Base-by-base conservation (phyloP, 805 yeast genomes). In the Candida methanosorbosa region DNA sequence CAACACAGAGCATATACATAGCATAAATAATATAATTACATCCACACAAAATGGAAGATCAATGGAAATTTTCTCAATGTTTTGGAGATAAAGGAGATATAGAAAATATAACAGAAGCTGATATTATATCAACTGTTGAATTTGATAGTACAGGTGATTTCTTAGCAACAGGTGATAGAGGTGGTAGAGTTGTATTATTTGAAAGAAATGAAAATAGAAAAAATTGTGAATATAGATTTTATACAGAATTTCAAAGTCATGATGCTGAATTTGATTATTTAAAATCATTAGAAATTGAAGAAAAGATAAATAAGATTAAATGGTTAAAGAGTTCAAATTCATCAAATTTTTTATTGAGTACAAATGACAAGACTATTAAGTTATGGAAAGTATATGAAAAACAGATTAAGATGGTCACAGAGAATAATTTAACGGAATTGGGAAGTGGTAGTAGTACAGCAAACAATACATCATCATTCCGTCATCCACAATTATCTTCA, bases 21-120 rank as follows among this genome's bases (percentile, higher is more conserved):
- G n/a, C n/a, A n/a, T n/a, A n/a, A n/a, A n/a, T n/a, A n/a, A n/a
- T n/a, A n/a, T n/a, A n/a, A n/a, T n/a, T n/a, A n/a, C n/a, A n/a
- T n/a, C n/a, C n/a, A n/a, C n/a, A n/a, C n/a, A n/a, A n/a, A 35
- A 47, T 49, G 54, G 56, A 48, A 28, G 58, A 64, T 37, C 56
- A 66, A 39, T 81, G 90, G 90, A 86, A 85, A 59, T 88, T 88
- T 58, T 82, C 94, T 48, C 97, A 88, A 60, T 92, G 99, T 59
- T 92, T 92, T 69, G 99, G 99, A 44, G 98, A 92, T 60, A 92
- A 94, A 59, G 95, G 95, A 32, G 99, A 92, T 57, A 81, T 88
- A 38, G 97, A 90, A 45, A 82, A 78, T 51, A 85, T 88, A 51
- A 87, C 96, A 3, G 97, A 88, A 54, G 96, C 97, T 4, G 99